phyloP scores from a whole-genome alignment of 331 rosid species.

The Rhamnella rubrinervis region DNA sequence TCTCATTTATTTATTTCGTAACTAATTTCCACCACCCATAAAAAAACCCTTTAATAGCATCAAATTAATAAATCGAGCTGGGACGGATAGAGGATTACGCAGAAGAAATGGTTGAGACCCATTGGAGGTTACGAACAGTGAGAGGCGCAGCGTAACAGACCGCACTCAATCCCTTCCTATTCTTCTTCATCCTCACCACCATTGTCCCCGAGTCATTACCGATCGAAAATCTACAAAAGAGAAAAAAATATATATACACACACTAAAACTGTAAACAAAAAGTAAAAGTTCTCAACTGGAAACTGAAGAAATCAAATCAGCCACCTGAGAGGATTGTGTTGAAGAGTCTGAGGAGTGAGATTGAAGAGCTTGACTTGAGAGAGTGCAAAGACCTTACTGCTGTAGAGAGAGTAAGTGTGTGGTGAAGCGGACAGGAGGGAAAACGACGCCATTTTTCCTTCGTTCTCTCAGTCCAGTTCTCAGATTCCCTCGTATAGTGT shows the following conservation, averaged over 20 bases:
- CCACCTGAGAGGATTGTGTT: constrained; percentile 35
- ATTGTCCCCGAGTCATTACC: constrained; percentile 17
- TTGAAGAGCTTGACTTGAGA: constrained; percentile 22
- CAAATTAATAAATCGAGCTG: too few relatives aligned
- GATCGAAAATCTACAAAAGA: constrained; percentile 35
- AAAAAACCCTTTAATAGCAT: background rate
- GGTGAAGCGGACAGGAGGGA: constrained; percentile 24
- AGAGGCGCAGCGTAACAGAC: constrained; percentile 59
- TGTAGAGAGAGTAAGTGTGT: constrained; percentile 13
- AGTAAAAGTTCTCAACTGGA: background rate
- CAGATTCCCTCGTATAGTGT: background rate
- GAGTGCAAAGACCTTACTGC: constrained; percentile 14
- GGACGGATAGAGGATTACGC: constrained; percentile 35
- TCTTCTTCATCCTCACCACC: constrained; percentile 22
- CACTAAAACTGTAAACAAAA: background rate
- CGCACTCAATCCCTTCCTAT: constrained; percentile 31
- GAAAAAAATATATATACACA: background rate
- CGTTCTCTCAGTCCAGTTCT: background rate
- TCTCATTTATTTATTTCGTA: too few relatives aligned
- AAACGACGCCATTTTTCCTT: constrained; percentile 29
- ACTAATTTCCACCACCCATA: background rate
- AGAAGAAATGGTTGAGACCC: constrained; percentile 62
- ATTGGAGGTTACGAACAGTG: constrained; percentile 49
- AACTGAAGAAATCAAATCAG: background rate
- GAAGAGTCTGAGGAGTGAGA: constrained; percentile 10